Percentiles rank a stretch among this genome's conserved stretches.
These are phyloP conservation scores for Penicillium fimorum DNA, from an alignment of 495 filamentous ascomycete genomes.

Conservation along the genomic window DNA sequence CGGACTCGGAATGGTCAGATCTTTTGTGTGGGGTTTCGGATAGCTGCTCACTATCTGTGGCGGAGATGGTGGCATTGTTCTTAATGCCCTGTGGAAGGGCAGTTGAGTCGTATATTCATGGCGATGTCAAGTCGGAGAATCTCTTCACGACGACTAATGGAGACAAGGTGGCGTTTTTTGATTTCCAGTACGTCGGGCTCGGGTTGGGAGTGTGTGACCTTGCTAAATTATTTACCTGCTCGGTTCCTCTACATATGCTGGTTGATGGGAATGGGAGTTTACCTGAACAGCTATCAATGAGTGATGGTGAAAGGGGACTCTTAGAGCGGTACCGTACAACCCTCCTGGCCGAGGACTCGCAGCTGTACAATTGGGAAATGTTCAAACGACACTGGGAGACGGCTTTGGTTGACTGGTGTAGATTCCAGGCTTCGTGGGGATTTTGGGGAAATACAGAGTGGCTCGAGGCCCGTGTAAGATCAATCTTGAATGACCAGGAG, in stretches of 20 bases:
- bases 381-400: slow-evolving; percentile 41
- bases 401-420: slow-evolving; percentile 42
- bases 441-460: slow-evolving; percentile 46
- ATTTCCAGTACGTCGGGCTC: slow-evolving; percentile 42
- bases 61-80: slow-evolving; percentile 33
- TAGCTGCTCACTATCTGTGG: slow-evolving; percentile 23
- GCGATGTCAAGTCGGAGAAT: slow-evolving; percentile 45
- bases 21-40: slow-evolving; percentile 20
- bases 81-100: slow-evolving; percentile 30
- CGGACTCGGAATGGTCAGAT: slow-evolving; percentile 34
- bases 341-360: slow-evolving; percentile 6
- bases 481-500: slow-evolving; percentile 28
- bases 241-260: slow-evolving; percentile 35
- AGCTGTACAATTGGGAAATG: slow-evolving; percentile 27
- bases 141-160: slow-evolving; percentile 36
- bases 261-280: slow-evolving; percentile 24
- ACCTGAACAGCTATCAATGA: slow-evolving; percentile 30
- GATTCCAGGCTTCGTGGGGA: slow-evolving; percentile 45
- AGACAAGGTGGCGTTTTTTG: slow-evolving; percentile 39
- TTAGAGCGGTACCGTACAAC: slow-evolving; percentile 29
- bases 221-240: slow-evolving; percentile 44
- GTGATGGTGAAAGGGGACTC: slow-evolving; percentile 29
- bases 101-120: slow-evolving; percentile 40
- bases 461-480: slow-evolving; percentile 40
- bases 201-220: slow-evolving; percentile 42